Conservation (phyloP, 257 asterid species). For the Dorcoceras hygrometricum region DNA sequence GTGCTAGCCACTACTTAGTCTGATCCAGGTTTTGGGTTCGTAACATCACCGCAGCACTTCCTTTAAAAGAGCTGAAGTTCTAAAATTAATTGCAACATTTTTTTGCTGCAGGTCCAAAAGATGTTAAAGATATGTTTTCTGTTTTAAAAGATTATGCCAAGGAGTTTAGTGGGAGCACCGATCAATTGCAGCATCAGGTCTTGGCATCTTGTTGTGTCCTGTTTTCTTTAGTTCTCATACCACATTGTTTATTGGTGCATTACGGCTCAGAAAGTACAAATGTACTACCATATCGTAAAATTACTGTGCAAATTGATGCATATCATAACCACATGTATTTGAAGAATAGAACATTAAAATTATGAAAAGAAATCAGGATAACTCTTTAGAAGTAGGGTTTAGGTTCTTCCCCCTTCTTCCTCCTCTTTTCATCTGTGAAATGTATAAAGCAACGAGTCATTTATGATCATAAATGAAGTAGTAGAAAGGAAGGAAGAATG, state of each 20-base stretch:
- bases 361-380: background rate
- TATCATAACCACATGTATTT: background rate
- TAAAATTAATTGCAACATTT: slow-evolving; percentile 22
- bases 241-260: slow-evolving; percentile 13
- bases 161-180: slow-evolving; percentile 49
- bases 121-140: slow-evolving; percentile 66
- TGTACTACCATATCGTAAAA: background rate
- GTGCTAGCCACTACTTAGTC: slow-evolving; percentile 8
- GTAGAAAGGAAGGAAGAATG: background rate
- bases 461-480: background rate
- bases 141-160: slow-evolving; percentile 63
- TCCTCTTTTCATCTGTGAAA: too few relatives aligned
- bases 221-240: slow-evolving; percentile 12
- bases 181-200: slow-evolving; percentile 72
- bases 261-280: slow-evolving; percentile 5
- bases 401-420: background rate
- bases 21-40: slow-evolving; percentile 5
- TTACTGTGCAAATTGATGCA: too few relatives aligned
- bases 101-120: slow-evolving; percentile 71
- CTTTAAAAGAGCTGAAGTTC: slow-evolving; percentile 13
- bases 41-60: background rate
- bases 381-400: background rate
- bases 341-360: background rate
- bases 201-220: slow-evolving; percentile 20
- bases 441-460: background rate